Conservation (phyloP, 768 basidiomycete genomes). For the Mycena albidolilacea region DNA sequence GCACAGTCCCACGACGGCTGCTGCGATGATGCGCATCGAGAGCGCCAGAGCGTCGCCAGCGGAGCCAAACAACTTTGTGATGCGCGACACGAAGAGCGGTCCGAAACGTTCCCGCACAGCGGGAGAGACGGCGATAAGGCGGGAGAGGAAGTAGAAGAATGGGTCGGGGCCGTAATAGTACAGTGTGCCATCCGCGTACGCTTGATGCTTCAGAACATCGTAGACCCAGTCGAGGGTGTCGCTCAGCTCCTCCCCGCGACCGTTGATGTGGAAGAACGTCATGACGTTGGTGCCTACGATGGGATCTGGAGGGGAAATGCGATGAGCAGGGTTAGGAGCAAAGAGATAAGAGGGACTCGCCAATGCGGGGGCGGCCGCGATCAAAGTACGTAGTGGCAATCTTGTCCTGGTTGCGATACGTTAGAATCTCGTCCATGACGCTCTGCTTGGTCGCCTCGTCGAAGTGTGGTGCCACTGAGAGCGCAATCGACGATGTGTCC, state of each 20-base stretch:
- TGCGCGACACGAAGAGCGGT: slow-evolving; percentile 49
- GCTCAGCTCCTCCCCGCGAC: slow-evolving; percentile 53
- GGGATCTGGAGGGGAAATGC: slow-evolving; percentile 46
- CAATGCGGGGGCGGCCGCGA: slow-evolving; percentile 47
- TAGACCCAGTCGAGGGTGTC: slow-evolving; percentile 55
- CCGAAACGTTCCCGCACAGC: slow-evolving; percentile 42
- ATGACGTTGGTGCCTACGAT: slow-evolving; percentile 56
- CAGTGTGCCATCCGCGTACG: slow-evolving; percentile 57
- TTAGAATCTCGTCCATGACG: slow-evolving; percentile 57
- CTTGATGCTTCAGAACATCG: slow-evolving; percentile 52
- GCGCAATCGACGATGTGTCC: slow-evolving; percentile 71
- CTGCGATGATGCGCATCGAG: slow-evolving; percentile 57
- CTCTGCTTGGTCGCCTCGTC: slow-evolving; percentile 41
- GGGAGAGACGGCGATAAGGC: slow-evolving; percentile 49
- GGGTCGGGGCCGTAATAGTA: slow-evolving; percentile 55
- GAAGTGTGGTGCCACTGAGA: slow-evolving; percentile 39
- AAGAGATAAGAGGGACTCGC: not conserved
- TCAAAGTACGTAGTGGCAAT: slow-evolving; percentile 49
- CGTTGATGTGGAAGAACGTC: slow-evolving; percentile 53
- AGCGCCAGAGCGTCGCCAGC: slow-evolving; percentile 55
- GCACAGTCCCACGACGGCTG: slow-evolving; percentile 45
- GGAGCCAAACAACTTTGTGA: slow-evolving; percentile 47
- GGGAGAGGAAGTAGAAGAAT: slow-evolving; percentile 57
- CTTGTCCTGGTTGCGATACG: slow-evolving; percentile 48
- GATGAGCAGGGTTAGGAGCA: not conserved